phyloP scores from a whole-genome alignment of 1,284 basidiomycete genomes.

The Macrocystidia cucumis region DNA sequence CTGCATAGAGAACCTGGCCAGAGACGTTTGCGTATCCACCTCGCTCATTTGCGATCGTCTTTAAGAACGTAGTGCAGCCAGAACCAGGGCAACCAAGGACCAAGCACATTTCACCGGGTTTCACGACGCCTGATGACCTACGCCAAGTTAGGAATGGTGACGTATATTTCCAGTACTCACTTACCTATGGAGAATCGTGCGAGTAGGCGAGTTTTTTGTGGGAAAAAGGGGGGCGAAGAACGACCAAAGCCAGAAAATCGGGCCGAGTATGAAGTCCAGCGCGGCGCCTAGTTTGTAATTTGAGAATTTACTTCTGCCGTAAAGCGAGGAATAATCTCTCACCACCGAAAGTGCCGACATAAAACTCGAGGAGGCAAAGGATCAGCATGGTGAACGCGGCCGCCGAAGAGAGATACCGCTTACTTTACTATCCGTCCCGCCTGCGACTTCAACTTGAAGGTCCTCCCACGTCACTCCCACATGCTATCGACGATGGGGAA shows the following conservation, averaged over 20 bases:
- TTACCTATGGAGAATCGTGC: conserved; percentile 61
- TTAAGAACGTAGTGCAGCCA: conserved; percentile 77
- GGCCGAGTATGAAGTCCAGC: conserved; percentile 47
- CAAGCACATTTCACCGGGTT: conserved; percentile 57
- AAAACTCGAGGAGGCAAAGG: conserved; percentile 35
- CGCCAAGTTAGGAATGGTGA: conserved; percentile 16
- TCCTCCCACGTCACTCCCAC: conserved; percentile 79
- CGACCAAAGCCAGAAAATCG: conserved; percentile 42
- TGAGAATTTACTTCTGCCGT: conserved; percentile 4
- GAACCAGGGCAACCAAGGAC: conserved; percentile 82
- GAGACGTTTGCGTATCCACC: conserved; percentile 48
- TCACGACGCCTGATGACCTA: conserved; percentile 69
- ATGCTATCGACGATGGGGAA: conserved; percentile 31
- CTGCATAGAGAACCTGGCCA: conserved; percentile 72
- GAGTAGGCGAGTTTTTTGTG: conserved; percentile 34
- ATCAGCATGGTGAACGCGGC: not conserved
- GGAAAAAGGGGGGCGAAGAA: conserved; percentile 50
- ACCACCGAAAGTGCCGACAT: conserved; percentile 60
- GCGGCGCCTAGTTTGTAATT: conserved; percentile 42
- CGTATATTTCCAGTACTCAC: conserved; percentile 15
- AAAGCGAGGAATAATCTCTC: conserved; percentile 9
- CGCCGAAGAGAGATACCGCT: conserved; percentile 7
- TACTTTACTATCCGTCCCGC: conserved; percentile 55
- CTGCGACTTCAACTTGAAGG: conserved; percentile 64
- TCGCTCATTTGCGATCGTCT: conserved; percentile 68